Evolutionary conservation across 2,329 filamentous ascomycete species (phyloP).

Genomic region (Fusarium marasasianum): DNA sequence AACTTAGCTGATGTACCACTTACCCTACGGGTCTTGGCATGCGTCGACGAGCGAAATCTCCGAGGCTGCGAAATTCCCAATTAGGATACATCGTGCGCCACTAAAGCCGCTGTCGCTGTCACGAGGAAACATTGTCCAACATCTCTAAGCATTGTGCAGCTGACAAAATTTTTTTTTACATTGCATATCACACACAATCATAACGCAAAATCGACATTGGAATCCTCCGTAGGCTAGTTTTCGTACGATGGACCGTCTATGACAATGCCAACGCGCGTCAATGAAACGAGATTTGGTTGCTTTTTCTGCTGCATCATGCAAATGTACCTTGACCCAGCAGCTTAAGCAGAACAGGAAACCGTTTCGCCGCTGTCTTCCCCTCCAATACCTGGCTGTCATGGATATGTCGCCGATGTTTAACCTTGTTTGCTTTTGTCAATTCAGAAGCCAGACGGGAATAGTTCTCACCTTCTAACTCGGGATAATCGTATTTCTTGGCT

Average conservation of each 20-base stretch:
- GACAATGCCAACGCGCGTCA: not conserved
- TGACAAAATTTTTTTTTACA: not conserved
- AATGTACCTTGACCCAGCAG: not conserved
- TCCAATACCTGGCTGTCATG: not conserved
- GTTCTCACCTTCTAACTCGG: not conserved
- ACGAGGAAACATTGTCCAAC: too few species aligned
- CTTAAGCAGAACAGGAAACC: not conserved
- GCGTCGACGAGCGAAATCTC: not conserved
- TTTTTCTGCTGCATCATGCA: not conserved
- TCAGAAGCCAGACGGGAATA: not conserved
- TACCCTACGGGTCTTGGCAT: not conserved
- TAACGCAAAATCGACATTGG: not conserved
- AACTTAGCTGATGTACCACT: not conserved
- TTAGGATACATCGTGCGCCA: not conserved
- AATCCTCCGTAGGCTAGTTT: fast-evolving
- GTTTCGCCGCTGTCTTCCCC: not conserved
- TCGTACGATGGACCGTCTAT: not conserved
- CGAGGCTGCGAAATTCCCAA: not conserved
- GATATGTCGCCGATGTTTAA: not conserved
- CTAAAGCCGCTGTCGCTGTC: not conserved
- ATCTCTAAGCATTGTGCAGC: not conserved
- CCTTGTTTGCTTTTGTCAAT: not conserved
- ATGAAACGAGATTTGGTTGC: not conserved
- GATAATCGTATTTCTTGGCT: not conserved
- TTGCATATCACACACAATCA: not conserved